Percentiles rank a stretch among this genome's conserved stretches.
Conservation (phyloP, 495 filamentous ascomycete genomes). For the Bombardia bombarda region DNA sequence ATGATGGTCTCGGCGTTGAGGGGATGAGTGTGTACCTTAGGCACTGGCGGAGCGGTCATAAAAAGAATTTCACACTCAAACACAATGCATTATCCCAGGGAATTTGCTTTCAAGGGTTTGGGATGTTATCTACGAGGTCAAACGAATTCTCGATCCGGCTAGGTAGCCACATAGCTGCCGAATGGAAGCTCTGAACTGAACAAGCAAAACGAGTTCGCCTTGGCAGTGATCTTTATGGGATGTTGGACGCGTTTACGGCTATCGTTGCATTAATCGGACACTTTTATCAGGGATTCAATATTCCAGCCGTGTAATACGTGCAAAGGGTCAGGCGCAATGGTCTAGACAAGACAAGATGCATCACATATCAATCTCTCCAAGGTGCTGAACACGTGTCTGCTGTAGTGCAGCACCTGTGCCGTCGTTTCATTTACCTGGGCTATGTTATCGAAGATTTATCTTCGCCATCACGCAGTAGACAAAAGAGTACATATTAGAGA, state of each 20-base stretch:
- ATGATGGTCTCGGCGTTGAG: conserved; percentile 11
- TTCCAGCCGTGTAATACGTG: background rate
- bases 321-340: no score
- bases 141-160: conserved; percentile 27
- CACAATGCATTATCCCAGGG: conserved; percentile 29
- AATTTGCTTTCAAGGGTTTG: conserved; percentile 27
- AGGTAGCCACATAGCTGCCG: conserved; percentile 28
- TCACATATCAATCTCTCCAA: no score
- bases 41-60: conserved; percentile 26
- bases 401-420: no score
- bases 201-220: conserved; percentile 8
- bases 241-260: background rate
- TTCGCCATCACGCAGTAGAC: no score
- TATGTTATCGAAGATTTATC: no score
- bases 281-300: background rate
- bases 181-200: conserved; percentile 27
- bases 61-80: conserved; percentile 26
- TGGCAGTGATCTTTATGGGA: conserved; percentile 1
- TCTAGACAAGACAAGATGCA: no score
- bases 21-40: conserved; percentile 25
- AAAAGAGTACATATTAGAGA: no score
- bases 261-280: conserved; percentile 1
- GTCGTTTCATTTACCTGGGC: no score
- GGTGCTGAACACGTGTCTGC: no score
- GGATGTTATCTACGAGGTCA: conserved; percentile 28